These are phyloP conservation scores for Lunularia cruciata DNA, from an alignment of 225 moss, liverwort and hornwort species.

Conservation along the genomic window DNA sequence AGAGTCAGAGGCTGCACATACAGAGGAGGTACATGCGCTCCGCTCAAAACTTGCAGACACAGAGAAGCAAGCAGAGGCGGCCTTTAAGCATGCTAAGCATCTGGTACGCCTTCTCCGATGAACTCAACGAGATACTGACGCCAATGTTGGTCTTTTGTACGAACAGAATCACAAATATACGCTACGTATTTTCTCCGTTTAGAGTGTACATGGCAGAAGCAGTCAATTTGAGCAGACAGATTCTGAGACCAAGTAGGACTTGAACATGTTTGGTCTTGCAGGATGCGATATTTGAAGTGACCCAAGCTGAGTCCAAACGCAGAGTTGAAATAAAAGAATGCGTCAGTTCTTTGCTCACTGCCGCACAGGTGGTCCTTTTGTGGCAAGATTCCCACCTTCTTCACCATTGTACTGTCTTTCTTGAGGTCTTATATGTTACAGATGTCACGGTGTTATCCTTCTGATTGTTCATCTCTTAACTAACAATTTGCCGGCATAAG, in stretches of 20 bases:
- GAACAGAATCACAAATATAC: too few species aligned
- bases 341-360: conserved; percentile 39
- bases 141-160: too few species aligned
- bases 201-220: too few species aligned
- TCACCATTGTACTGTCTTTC: neutral
- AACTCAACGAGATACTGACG: neutral
- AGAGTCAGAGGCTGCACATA: conserved; percentile 44
- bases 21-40: conserved; percentile 37
- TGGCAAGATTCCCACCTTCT: conserved; percentile 12
- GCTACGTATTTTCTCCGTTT: too few species aligned
- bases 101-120: conserved; percentile 28
- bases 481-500: too few species aligned
- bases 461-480: too few species aligned
- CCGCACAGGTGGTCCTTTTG: conserved; percentile 37
- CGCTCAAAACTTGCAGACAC: conserved; percentile 37
- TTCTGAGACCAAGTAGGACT: neutral
- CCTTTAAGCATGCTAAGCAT: conserved; percentile 42
- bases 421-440: too few species aligned
- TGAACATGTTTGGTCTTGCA: conserved; percentile 12
- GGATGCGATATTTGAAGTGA: conserved; percentile 47
- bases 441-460: too few species aligned
- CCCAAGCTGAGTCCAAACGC: conserved; percentile 41
- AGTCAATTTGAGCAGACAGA: neutral
- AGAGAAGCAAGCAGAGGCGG: conserved; percentile 39
- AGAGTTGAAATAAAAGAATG: conserved; percentile 42